phyloP scores from a whole-genome alignment of 2,329 filamentous ascomycete species.

The Penicillium sp. region DNA sequence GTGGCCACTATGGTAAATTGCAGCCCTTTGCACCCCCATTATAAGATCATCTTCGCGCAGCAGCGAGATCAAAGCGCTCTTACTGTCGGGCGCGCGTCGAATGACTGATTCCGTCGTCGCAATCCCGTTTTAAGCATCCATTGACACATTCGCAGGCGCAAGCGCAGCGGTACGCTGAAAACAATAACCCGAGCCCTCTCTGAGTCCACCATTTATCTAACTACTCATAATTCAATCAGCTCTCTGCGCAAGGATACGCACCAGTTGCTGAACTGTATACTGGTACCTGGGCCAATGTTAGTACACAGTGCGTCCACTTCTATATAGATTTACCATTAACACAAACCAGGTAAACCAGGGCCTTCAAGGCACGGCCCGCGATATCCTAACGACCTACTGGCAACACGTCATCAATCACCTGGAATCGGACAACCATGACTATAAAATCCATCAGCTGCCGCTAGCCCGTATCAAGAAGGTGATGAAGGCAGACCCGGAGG shows the following conservation, averaged over 20 bases:
- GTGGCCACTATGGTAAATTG: conserved; percentile 69
- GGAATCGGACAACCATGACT: conserved; percentile 92
- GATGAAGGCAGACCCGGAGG: conserved; percentile 98
- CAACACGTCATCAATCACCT: conserved; percentile 96
- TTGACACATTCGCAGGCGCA: conserved; percentile 50
- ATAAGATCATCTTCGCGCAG: conserved; percentile 1
- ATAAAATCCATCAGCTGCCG: conserved; percentile 95
- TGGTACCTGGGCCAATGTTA: conserved; percentile 89
- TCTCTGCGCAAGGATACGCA: conserved; percentile 80
- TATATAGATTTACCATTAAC: conserved; percentile 19
- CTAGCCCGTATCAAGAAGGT: conserved; percentile 99
- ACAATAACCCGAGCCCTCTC: not conserved
- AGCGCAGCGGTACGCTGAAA: conserved; percentile 59
- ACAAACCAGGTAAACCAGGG: conserved; percentile 79
- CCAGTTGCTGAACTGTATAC: conserved; percentile 88
- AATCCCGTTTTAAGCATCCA: not conserved
- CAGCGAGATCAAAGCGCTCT: not conserved
- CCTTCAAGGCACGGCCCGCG: conserved; percentile 84
- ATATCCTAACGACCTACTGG: conserved; percentile 98
- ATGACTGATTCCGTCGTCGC: not conserved
- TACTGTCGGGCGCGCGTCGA: not conserved
- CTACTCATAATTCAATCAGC: conserved; percentile 49
- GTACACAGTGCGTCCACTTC: conserved; percentile 26
- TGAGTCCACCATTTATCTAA: conserved; percentile 8
- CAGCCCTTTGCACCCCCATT: not conserved